A percentile compares a stretch with the other conserved stretches of the same genome.
phyloP scores from a whole-genome alignment of 129 eudicot genomes.

The Rutidosis leptorrhynchoides region DNA sequence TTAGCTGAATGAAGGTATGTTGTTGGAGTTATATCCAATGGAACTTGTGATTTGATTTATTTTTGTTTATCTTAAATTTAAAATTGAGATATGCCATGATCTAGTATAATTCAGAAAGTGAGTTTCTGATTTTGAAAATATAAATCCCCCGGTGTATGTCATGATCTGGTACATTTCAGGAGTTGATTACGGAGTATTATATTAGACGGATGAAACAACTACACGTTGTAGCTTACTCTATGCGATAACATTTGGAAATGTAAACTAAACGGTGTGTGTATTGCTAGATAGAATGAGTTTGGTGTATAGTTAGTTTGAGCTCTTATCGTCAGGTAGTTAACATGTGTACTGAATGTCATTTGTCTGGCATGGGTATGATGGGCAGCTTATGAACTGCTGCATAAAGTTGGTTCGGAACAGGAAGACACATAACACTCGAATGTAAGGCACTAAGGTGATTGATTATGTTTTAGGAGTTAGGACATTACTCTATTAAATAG shows the following conservation, averaged over 20 bases:
- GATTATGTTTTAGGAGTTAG: no score
- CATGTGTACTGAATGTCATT: neutral
- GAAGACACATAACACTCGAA: neutral
- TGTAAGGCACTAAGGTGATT: neutral
- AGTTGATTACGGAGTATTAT: neutral
- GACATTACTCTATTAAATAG: no score
- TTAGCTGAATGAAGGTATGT: no score
- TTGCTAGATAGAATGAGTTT: neutral
- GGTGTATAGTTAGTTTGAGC: neutral
- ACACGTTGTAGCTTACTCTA: neutral
- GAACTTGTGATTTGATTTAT: constrained; percentile 3
- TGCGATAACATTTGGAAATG: neutral
- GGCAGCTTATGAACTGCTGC: constrained; percentile 7
- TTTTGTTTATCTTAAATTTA: neutral
- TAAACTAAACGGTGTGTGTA: neutral
- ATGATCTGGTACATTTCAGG: neutral
- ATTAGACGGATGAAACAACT: neutral
- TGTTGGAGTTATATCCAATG: no score
- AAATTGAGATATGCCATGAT: neutral
- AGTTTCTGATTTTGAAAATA: neutral
- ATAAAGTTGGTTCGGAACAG: neutral
- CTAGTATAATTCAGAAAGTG: neutral
- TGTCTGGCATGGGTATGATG: neutral
- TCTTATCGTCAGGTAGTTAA: neutral
- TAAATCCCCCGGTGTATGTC: neutral